These are phyloP conservation scores for Magnusiomyces ingens DNA, from an alignment of 1,139 yeast genomes.

Conservation along the genomic window DNA sequence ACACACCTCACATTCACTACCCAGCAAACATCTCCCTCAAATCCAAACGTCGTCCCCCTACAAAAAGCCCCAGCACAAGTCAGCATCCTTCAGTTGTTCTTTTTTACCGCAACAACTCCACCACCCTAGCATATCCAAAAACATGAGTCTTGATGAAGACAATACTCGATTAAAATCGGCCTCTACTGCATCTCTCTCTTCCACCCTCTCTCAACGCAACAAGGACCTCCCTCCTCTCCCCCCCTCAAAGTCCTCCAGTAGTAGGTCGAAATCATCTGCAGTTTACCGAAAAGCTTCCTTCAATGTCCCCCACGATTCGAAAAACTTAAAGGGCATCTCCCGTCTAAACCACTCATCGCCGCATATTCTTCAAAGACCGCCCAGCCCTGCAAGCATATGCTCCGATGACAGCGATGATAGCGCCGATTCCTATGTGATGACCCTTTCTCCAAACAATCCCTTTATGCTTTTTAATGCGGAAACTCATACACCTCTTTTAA, in stretches of 20 bases:
- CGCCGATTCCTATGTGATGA: too few species aligned
- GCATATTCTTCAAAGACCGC: too few species aligned
- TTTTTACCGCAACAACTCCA: background rate
- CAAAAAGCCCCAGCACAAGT: background rate
- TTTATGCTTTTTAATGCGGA: too few species aligned
- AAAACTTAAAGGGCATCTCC: background rate
- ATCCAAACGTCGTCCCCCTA: background rate
- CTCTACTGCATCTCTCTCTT: slow-evolving; percentile 8
- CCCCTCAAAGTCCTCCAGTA: background rate
- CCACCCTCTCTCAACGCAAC: background rate
- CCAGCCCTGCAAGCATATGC: too few species aligned
- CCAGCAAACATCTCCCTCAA: background rate
- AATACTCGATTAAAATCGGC: slow-evolving; percentile 10
- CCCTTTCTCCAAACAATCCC: too few species aligned
- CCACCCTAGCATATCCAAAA: background rate
- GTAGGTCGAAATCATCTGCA: background rate
- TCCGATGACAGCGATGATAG: too few species aligned
- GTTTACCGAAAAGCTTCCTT: background rate
- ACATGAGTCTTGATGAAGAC: slow-evolving; percentile 4
- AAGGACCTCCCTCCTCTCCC: background rate
- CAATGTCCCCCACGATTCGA: background rate
- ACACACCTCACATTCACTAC: too few species aligned
- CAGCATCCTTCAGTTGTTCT: background rate
- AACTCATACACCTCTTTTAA: too few species aligned
- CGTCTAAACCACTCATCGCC: too few species aligned